phyloP scores from a whole-genome alignment of 176 grass and related monocot genomes.

The Bolboschoenus planiculmis region DNA sequence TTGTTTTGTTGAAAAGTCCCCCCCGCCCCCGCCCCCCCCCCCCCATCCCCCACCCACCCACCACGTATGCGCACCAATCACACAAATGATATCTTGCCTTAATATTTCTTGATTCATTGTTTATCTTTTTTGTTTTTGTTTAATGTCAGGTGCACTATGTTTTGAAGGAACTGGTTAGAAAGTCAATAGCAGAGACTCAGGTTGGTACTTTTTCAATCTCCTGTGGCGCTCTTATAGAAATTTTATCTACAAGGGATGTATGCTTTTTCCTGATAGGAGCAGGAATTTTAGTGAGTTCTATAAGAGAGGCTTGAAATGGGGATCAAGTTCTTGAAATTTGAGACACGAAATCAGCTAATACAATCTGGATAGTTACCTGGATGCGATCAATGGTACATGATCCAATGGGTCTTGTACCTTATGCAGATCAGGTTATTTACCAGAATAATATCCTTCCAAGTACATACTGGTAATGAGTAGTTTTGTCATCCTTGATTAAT shows the following conservation, averaged over 20 bases:
- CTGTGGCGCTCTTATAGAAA: background rate
- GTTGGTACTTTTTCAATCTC: conserved; percentile 31
- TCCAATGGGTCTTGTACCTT: background rate
- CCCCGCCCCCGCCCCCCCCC: too few relatives aligned
- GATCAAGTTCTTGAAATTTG: background rate
- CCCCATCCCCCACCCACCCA: too few relatives aligned
- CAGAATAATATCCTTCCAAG: background rate
- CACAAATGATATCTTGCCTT: background rate
- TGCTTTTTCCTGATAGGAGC: background rate
- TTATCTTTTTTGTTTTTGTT: conserved; percentile 8
- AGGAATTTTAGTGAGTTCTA: background rate
- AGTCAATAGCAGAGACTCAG: conserved; percentile 84
- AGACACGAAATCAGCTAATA: background rate
- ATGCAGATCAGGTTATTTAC: background rate
- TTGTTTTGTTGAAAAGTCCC: too few relatives aligned
- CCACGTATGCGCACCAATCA: background rate
- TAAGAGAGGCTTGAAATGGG: background rate
- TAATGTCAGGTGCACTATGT: conserved; percentile 67
- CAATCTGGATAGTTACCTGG: background rate
- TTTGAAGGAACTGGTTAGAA: conserved; percentile 93
- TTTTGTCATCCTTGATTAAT: background rate
- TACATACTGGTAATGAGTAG: background rate
- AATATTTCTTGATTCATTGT: background rate
- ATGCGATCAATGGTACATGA: background rate
- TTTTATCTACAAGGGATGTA: too few relatives aligned